phyloP scores from a whole-genome alignment of 2,329 filamentous ascomycete species.

The Anthostomella pinea region DNA sequence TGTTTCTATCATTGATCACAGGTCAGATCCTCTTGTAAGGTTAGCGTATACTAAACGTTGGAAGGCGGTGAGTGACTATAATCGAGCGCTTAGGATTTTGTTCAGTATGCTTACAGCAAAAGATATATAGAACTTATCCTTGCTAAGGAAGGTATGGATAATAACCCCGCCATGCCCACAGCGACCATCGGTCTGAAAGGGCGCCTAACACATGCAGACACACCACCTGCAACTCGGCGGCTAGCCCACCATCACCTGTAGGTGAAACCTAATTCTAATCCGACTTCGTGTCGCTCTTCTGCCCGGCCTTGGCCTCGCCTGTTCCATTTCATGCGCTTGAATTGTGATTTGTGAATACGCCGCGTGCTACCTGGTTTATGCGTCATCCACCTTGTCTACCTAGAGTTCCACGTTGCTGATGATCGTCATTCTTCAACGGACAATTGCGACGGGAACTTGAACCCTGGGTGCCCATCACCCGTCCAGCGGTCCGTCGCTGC shows the following conservation, averaged over 20 bases:
- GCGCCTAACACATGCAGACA: slow-evolving; percentile 21
- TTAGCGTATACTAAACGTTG: too few species aligned
- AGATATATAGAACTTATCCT: too few species aligned
- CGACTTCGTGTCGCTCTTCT: slow-evolving; percentile 17
- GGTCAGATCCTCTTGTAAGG: too few species aligned
- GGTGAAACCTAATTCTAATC: slow-evolving; percentile 15
- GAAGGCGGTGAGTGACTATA: too few species aligned
- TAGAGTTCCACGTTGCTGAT: slow-evolving; percentile 2
- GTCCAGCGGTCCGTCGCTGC: not conserved
- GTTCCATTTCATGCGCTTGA: slow-evolving; percentile 19
- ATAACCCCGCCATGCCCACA: slow-evolving; percentile 10
- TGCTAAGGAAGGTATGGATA: too few species aligned
- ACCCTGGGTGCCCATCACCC: not conserved
- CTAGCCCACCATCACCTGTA: too few species aligned
- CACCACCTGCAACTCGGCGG: slow-evolving; percentile 12
- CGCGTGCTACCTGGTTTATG: slow-evolving; percentile 19
- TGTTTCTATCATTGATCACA: too few species aligned
- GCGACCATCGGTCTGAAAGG: slow-evolving; percentile 3
- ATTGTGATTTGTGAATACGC: slow-evolving; percentile 22
- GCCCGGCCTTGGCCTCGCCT: slow-evolving; percentile 10
- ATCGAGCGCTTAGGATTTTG: too few species aligned
- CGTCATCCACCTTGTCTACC: slow-evolving; percentile 19
- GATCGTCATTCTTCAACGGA: slow-evolving; percentile 10
- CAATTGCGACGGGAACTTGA: not conserved
- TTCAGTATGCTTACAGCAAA: too few species aligned